These are phyloP conservation scores for Cryptococcus sp. DNA, from an alignment of 1,284 basidiomycete species.

Conservation along the genomic window DNA sequence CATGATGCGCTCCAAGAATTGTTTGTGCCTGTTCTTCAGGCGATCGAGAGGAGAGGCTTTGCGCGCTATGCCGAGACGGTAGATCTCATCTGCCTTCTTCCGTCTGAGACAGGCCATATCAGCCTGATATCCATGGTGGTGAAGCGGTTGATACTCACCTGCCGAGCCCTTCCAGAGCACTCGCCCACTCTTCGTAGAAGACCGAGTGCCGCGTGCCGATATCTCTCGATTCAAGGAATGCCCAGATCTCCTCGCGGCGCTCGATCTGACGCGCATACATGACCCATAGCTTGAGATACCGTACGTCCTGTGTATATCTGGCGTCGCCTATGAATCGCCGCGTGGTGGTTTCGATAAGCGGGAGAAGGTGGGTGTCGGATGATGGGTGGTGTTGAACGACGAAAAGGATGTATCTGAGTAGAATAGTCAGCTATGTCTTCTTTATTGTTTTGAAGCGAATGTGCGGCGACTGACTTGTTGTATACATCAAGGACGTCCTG, in stretches of 20 bases:
- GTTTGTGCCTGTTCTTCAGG: slow-evolving; percentile 77
- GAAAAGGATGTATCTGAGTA: slow-evolving; percentile 47
- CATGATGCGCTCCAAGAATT: slow-evolving; percentile 75
- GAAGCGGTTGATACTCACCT: slow-evolving; percentile 59
- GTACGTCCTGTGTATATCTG: slow-evolving; percentile 78
- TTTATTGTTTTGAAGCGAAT: slow-evolving; percentile 11
- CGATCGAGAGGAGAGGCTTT: slow-evolving; percentile 79
- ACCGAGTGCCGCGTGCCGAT: slow-evolving; percentile 76
- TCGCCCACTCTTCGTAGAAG: slow-evolving; percentile 84
- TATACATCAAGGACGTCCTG: slow-evolving; percentile 57
- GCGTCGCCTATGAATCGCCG: slow-evolving; percentile 75
- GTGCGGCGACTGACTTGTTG: slow-evolving; percentile 45
- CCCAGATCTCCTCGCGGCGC: slow-evolving; percentile 65
- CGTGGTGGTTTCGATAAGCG: slow-evolving; percentile 73
- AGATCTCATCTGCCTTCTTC: slow-evolving; percentile 78
- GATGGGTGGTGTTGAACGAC: slow-evolving; percentile 60
- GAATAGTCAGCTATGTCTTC: not conserved
- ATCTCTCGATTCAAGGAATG: slow-evolving; percentile 72
- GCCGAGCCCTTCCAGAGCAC: slow-evolving; percentile 68
- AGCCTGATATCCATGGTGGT: not conserved
- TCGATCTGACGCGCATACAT: slow-evolving; percentile 71
- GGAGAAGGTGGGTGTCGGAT: slow-evolving; percentile 69
- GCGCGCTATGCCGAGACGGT: slow-evolving; percentile 78
- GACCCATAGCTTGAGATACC: slow-evolving; percentile 88
- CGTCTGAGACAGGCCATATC: slow-evolving; percentile 57